Percentiles rank a stretch among this genome's conserved stretches.
These are phyloP conservation scores for Fusarium setosum DNA, from an alignment of 2,329 filamentous ascomycete genomes.

Conservation along the genomic window DNA sequence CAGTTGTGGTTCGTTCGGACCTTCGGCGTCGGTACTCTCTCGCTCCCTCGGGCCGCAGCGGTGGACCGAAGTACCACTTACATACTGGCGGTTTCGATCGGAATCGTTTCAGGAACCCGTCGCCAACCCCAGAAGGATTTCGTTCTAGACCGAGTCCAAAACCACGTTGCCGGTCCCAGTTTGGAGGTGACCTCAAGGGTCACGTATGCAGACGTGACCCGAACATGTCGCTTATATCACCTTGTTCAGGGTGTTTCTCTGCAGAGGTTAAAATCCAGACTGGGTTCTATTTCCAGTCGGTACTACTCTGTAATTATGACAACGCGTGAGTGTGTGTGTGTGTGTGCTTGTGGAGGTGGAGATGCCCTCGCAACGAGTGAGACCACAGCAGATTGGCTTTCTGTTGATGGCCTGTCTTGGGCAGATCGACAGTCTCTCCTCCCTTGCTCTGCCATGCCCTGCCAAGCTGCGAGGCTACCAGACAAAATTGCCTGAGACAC, in stretches of 20 bases:
- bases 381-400: constrained; percentile 3
- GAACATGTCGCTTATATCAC: too few species aligned
- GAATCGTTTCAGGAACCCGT: background rate
- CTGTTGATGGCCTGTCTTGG: constrained; percentile 1
- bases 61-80: too few species aligned
- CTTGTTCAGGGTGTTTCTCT: background rate
- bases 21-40: too few species aligned
- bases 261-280: background rate
- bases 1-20: background rate
- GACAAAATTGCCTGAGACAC: background rate
- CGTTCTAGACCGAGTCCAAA: background rate
- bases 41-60: background rate
- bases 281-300: background rate
- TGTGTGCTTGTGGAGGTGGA: background rate
- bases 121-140: background rate
- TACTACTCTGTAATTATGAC: background rate
- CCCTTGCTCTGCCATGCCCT: constrained; percentile 3
- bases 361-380: constrained; percentile 8
- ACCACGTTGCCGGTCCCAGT: background rate
- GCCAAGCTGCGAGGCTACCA: constrained; percentile 7
- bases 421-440: constrained; percentile 26
- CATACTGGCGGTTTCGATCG: too few species aligned
- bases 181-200: background rate
- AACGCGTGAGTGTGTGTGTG: too few species aligned
- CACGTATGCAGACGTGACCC: background rate